These are phyloP conservation scores for Gelatoporia subvermispora DNA, from an alignment of 768 basidiomycete genomes.

Conservation along the genomic window DNA sequence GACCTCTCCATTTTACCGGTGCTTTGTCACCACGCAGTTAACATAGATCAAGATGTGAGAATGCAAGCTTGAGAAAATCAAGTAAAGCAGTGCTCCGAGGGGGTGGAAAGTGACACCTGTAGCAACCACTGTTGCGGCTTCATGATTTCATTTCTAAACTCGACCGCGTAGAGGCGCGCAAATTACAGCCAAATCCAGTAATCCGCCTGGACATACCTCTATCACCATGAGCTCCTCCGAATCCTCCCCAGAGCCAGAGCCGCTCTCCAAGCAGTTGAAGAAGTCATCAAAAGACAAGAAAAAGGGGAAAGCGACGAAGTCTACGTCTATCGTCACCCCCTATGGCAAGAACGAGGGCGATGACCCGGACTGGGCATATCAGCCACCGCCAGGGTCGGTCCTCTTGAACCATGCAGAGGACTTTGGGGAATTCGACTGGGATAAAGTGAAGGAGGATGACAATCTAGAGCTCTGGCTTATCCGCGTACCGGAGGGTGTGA, in stretches of 20 bases:
- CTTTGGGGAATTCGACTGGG: constrained; percentile 59
- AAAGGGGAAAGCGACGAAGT: constrained; percentile 11
- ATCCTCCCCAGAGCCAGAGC: constrained; percentile 14
- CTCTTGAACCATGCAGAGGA: constrained; percentile 44
- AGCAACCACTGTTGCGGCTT: too few species aligned
- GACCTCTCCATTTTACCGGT: too few species aligned
- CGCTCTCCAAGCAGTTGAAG: constrained; percentile 16
- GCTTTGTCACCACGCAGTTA: too few species aligned
- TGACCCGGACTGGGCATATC: constrained; percentile 54
- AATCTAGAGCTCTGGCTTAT: constrained; percentile 70
- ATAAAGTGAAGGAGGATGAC: constrained; percentile 44
- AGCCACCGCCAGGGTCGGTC: constrained; percentile 50
- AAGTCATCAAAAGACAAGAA: constrained; percentile 24
- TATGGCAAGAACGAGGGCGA: constrained; percentile 48
- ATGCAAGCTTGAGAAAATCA: too few species aligned
- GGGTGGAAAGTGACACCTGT: too few species aligned
- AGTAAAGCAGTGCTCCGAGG: too few species aligned
- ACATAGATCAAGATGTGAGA: too few species aligned
- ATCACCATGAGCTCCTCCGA: constrained; percentile 4
- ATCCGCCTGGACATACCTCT: too few species aligned
- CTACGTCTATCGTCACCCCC: constrained; percentile 13
- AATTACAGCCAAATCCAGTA: too few species aligned
- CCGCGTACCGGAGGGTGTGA: constrained; percentile 61
- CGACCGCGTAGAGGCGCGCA: too few species aligned
- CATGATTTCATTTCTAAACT: too few species aligned